These are phyloP conservation scores for Solanum hybrid DNA, from an alignment of 305 asterid genomes.

Conservation along the genomic window DNA sequence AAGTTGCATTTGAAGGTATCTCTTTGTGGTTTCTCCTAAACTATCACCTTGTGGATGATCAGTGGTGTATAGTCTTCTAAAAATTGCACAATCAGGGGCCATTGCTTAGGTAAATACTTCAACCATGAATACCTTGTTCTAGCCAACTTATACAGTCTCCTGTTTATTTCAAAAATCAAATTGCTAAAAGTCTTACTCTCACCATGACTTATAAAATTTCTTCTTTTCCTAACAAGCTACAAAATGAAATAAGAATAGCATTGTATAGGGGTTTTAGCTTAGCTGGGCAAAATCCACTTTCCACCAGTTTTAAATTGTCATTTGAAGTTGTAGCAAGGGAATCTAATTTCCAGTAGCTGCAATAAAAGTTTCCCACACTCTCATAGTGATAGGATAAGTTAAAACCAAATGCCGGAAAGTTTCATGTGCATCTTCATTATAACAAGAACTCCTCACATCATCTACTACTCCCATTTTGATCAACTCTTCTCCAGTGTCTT, in stretches of 20 bases:
- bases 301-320: not conserved
- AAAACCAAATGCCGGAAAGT: not conserved
- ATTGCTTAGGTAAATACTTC: not conserved
- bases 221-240: not conserved
- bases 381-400: not conserved
- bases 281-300: not conserved
- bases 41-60: not conserved
- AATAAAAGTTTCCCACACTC: not conserved
- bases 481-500: not conserved
- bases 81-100: not conserved
- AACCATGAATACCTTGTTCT: not conserved
- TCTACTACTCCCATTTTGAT: not conserved
- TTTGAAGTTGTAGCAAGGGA: not conserved
- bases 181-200: not conserved
- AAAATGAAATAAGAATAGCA: not conserved
- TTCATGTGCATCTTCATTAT: not conserved
- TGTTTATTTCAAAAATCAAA: not conserved
- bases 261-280: not conserved
- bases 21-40: not conserved
- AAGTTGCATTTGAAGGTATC: not conserved
- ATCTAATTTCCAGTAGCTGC: not conserved
- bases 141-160: not conserved
- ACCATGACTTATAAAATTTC: not conserved
- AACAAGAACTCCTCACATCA: not conserved
- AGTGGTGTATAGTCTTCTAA: not conserved